phyloP scores from a whole-genome alignment of 2,329 filamentous ascomycete species.

The Pestalotiopsis sp. region DNA sequence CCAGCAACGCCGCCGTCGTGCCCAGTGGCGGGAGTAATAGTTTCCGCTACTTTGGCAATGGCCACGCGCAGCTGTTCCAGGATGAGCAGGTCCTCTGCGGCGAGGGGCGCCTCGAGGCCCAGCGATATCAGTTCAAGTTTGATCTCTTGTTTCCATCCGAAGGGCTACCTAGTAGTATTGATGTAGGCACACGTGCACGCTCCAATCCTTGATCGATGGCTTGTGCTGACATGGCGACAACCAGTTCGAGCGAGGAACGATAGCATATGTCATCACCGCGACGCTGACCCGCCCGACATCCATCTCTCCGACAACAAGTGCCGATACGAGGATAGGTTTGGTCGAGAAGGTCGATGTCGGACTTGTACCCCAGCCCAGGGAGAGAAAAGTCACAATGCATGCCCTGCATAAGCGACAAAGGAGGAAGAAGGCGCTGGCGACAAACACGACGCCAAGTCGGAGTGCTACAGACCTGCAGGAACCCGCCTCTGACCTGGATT shows the following conservation, averaged over 20 bases:
- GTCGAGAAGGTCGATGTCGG: slow-evolving; percentile 85
- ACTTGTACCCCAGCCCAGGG: slow-evolving; percentile 69
- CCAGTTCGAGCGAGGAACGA: slow-evolving; percentile 92
- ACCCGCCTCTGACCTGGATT: slow-evolving; percentile 36
- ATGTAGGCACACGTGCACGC: slow-evolving; percentile 59
- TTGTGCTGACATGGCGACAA: slow-evolving; percentile 15
- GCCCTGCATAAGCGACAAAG: slow-evolving; percentile 73
- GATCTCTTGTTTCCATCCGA: slow-evolving; percentile 69
- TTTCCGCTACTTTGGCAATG: slow-evolving; percentile 69
- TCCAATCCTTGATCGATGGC: neutral
- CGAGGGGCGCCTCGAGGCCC: slow-evolving; percentile 72
- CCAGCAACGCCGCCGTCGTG: slow-evolving; percentile 40
- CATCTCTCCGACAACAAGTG: slow-evolving; percentile 76
- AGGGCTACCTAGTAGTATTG: slow-evolving; percentile 85
- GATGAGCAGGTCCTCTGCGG: slow-evolving; percentile 80
- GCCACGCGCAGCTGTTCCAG: slow-evolving; percentile 78
- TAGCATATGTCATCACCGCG: slow-evolving; percentile 87
- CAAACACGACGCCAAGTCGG: slow-evolving; percentile 44
- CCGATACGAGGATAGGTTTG: slow-evolving; percentile 78
- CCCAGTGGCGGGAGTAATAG: slow-evolving; percentile 36
- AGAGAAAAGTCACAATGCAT: slow-evolving; percentile 83
- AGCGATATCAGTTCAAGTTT: slow-evolving; percentile 78
- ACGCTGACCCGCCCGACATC: slow-evolving; percentile 87
- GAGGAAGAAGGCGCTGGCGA: slow-evolving; percentile 54
- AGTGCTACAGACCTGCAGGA: slow-evolving; percentile 36